Percentiles rank a stretch among this genome's conserved stretches.
Evolutionary conservation across 1,284 basidiomycete species (phyloP).

Genomic region (Leccinum subfulvum): DNA sequence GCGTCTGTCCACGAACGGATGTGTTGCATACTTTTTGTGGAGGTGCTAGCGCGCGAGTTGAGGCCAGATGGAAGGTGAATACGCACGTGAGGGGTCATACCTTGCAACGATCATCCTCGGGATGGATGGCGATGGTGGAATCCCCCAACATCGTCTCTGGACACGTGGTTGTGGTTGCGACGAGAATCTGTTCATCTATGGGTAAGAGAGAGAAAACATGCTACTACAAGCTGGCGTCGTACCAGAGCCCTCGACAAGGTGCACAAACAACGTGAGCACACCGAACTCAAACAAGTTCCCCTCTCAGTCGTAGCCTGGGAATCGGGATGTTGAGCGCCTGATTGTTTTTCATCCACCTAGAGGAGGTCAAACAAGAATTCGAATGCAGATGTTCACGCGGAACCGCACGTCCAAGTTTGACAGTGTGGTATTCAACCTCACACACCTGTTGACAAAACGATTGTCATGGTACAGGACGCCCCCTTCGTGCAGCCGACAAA

Average conservation of each 20-base stretch:
- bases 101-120: slow-evolving; percentile 90
- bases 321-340: slow-evolving; percentile 64
- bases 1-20: too few relatives aligned
- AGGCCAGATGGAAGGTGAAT: background rate
- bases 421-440: too few relatives aligned
- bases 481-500: too few relatives aligned
- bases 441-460: too few relatives aligned
- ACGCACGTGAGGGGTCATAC: slow-evolving; percentile 17
- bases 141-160: slow-evolving; percentile 99
- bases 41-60: background rate
- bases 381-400: background rate
- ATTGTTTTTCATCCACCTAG: slow-evolving; percentile 90
- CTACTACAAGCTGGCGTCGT: background rate
- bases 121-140: slow-evolving; percentile 96
- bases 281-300: slow-evolving; percentile 66
- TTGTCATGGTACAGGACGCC: too few relatives aligned
- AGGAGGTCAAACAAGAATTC: background rate
- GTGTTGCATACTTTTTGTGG: background rate
- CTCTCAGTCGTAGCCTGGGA: slow-evolving; percentile 48
- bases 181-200: slow-evolving; percentile 68
- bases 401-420: slow-evolving; percentile 72
- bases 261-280: background rate
- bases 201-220: background rate
- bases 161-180: slow-evolving; percentile 84
- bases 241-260: background rate